Base-by-base conservation (phyloP, 768 basidiomycete species). In the Naganishia friedmannii region DNA sequence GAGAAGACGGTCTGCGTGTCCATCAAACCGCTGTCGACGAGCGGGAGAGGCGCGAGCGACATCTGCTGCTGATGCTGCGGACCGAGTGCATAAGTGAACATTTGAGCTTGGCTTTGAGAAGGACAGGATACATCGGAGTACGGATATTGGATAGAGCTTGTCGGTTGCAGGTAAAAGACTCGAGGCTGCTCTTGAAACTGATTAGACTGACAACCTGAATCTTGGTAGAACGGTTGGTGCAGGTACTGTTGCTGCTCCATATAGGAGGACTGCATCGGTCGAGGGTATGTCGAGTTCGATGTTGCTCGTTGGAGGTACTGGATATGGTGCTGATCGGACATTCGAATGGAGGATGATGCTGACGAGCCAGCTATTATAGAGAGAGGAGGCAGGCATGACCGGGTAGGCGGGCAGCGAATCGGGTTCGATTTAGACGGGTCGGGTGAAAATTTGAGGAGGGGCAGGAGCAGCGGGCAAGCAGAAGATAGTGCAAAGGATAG, bases 151-250 rank as follows among this genome's bases (percentile, higher is more conserved):
- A 28, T 46, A 28, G 60, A 8, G n/a, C 21, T 23, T 10, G 39
- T 26, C 23, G 60, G 39, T 26, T 63, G 60, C 13, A 63, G 39
- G 23, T 63, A 63, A 28, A 63, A 26, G 39, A 45, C 37, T n/a
- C 28, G 60, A 26, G 60, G 60, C 26, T 63, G 60, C 39, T 63
- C 60, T 15, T 63, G 39, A n/a, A n/a, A 51, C 48, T 51, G 48
- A 26, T 23, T 51, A 51, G 48, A 51, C 23, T 51, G 48, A 21
- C 48, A n/a, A 26, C 7, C 17, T 42, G 60, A 63, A 42, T 63
- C 60, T 29, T 42, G 60, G 42, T 63, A 63, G 60, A 45, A 63
- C 31, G 21, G 19, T 45, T 63, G 60, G 23, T 42, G 39, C 39
- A 15, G 4, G 57, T 58, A 58, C 2, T 17, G 34, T 15, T 63